Evolutionary conservation across 306 rosid species (phyloP).

Genomic region (Hippophae gyantsensis): DNA sequence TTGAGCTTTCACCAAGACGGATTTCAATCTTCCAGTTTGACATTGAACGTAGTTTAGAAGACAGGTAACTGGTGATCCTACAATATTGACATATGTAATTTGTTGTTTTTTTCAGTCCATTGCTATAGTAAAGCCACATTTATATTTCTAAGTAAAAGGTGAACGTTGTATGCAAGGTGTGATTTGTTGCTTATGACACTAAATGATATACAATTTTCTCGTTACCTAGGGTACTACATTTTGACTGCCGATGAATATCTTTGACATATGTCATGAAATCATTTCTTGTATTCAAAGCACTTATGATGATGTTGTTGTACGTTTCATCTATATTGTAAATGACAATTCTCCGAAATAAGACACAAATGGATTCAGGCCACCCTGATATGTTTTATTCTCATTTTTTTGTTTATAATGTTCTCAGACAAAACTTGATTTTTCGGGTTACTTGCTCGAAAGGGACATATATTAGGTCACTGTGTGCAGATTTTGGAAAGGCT

Average conservation of each 20-base stretch:
- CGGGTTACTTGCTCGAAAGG: constrained; percentile 90
- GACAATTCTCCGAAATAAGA: not conserved
- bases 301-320: too few species aligned
- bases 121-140: too few species aligned
- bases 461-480: constrained; percentile 80
- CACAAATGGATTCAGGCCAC: not conserved
- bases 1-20: constrained; percentile 85
- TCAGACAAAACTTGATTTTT: constrained; percentile 88
- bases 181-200: too few species aligned
- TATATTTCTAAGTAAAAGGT: too few species aligned
- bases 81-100: not conserved
- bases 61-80: constrained; percentile 38
- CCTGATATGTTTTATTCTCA: constrained; percentile 2
- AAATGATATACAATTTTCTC: too few species aligned
- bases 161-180: too few species aligned
- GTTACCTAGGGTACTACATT: too few species aligned
- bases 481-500: constrained; percentile 89
- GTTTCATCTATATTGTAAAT: too few species aligned
- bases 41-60: constrained; percentile 83
- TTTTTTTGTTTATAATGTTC: constrained; percentile 11
- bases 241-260: too few species aligned
- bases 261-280: too few species aligned
- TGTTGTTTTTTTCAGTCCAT: too few species aligned
- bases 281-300: too few species aligned
- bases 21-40: constrained; percentile 85